Evolutionary conservation across 2,329 filamentous ascomycete genomes (phyloP), one percentile per base, ranked within the genome.

Genomic region (Alternaria angustiovoidea): DNA sequence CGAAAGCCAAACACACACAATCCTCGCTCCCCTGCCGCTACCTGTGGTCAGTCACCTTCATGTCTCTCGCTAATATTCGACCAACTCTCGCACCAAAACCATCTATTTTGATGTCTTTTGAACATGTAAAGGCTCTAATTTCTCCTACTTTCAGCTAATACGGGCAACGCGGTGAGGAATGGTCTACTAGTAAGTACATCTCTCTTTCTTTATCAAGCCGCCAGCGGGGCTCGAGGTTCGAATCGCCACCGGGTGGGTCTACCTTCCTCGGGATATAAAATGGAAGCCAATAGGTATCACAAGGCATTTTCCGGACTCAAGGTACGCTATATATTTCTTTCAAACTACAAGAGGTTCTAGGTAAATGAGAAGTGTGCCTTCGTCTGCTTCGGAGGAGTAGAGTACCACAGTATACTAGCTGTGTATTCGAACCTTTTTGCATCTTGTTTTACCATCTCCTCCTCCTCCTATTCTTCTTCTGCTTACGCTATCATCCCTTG

Each of bases 51-150:
- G 5, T 49, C 14, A 20, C 32, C 20, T 30, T 36, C 46, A 5
- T n/a, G 14, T 49, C 38, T 41, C 38, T 53, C 51, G 39, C 39
- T 53, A 43, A 53, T 26, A 24, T 24, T 28, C 18, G n/a, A 53
- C 26, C 26, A 22, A 53, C 38, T 12, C 20, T 28, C 39, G 24
- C 51, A 34, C 12, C 18, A 16, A 30, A 44, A 5, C 26, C 20
- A 20, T 9, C 39, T 30, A 41, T 22, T 5, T 39, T 53, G 2
- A 38, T 14, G 46, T 36, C 32, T 20, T 7, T 36, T n/a, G 28
- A 49, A 49, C 14, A 53, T 53, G 43, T 43, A 44, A 24, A 12
- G 26, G 12, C n/a, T 42, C 14, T 7, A 42, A 36, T 5, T 34
- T 7, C 5, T 7, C 20, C 26, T 7, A 5, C 14, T 53, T 43